A percentile compares a stretch with the other conserved stretches of the same genome.
Conservation (phyloP, 1,284 basidiomycete species). For the Puccinia hordei region DNA sequence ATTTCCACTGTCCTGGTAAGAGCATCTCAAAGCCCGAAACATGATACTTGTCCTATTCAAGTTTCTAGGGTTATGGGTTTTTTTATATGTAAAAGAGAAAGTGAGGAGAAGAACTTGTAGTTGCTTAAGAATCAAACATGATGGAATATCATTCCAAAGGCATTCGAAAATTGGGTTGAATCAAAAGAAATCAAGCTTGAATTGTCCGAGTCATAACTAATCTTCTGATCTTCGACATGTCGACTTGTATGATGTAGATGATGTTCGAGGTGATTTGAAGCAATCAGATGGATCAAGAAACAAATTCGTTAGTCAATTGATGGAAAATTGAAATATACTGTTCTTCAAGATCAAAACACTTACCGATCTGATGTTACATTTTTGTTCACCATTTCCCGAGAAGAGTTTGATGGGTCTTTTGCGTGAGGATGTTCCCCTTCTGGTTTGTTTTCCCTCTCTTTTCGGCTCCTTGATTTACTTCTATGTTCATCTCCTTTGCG, state of each 20-base stretch:
- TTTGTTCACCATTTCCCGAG: neutral
- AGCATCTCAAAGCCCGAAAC: no score
- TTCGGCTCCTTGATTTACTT: slow-evolving; percentile 3
- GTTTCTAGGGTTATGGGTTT: no score
- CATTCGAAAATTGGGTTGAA: slow-evolving; percentile 22
- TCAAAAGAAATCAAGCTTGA: slow-evolving; percentile 31
- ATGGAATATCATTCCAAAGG: slow-evolving; percentile 31
- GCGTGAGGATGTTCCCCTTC: neutral
- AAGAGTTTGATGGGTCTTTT: neutral
- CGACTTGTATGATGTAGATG: neutral
- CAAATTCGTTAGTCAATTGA: neutral
- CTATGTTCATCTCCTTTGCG: neutral
- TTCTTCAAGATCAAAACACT: neutral
- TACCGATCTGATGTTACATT: neutral
- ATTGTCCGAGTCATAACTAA: slow-evolving; percentile 11
- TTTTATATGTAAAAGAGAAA: no score
- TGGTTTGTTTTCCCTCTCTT: neutral
- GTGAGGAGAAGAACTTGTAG: no score
- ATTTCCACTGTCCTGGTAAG: no score
- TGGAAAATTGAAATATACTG: neutral
- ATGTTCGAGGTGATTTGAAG: neutral
- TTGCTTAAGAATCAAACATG: neutral
- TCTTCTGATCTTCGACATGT: neutral
- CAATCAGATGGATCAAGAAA: neutral
- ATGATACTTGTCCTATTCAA: no score